Base-by-base conservation (phyloP, 1,284 basidiomycete species). In the Earliella scabrosa region DNA sequence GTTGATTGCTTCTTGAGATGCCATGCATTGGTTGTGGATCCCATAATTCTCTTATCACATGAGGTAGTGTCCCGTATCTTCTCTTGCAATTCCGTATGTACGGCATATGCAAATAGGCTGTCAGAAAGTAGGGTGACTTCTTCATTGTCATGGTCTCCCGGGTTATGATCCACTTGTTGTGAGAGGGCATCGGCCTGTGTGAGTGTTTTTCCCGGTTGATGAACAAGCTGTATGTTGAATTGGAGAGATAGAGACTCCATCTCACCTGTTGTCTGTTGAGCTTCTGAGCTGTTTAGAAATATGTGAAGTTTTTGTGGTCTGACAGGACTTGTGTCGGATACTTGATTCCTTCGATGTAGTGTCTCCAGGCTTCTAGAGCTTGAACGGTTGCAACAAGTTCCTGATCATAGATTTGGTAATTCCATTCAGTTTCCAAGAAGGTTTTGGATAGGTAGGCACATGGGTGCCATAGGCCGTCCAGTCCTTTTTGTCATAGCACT, bases 381-480 rank as follows among this genome's bases (percentile, higher is more conserved):
- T 56, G 8, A 7, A 77, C 69, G 18, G 80, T 72, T 0, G 74
- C 72, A 0, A 82, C 35, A n/a, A 84, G 51, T 68, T 85, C 79
- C 50, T 74, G 69, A 60, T 85, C 75, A 61, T 80, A 73, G 32
- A 78, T 76, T 20, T 75, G 68, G 62, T 81, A 83, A 59, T 82
- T 82, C 5, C 65, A 45, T 65, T 75, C 64, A 2, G 63, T 52
- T 32, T 60, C 54, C 24, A 63, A 64, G 13, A 78, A 54, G 0
- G 64, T 29, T 49, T 73, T 65, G 0, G 71, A 75, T 3, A 67
- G 41, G 54, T 65, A 73, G 3, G 67, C 68, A 29, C 70, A 44
- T 3, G 71, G 67, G 29, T 73, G 69, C 43, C 68, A 68, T 18
- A 54, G 34, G 2, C 65, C 65, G 26, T 61, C 48, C 3, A 29